phyloP scores from a whole-genome alignment of 2,329 filamentous ascomycete genomes.

The Bipolaris victoriae region DNA sequence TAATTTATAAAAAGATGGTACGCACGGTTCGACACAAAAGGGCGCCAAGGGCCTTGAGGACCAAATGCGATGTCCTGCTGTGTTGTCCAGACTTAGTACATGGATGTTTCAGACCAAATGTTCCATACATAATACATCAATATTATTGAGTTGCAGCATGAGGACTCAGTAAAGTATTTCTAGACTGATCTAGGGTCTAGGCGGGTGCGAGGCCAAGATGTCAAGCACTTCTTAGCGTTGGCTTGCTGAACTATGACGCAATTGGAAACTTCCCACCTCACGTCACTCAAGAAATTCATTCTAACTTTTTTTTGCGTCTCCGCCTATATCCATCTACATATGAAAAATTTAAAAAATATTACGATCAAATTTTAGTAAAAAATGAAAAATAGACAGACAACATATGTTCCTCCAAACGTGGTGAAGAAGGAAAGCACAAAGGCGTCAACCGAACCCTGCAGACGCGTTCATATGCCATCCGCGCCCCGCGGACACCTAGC shows the following conservation, averaged over 20 bases:
- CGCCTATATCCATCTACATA: background rate
- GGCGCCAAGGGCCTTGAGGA: background rate
- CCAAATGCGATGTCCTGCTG: background rate
- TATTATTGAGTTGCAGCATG: background rate
- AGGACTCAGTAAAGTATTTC: background rate
- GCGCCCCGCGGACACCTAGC: slow-evolving; percentile 22
- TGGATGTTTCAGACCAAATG: background rate
- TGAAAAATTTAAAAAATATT: background rate
- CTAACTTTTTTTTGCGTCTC: background rate
- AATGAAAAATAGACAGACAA: background rate
- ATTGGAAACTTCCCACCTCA: background rate
- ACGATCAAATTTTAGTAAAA: background rate
- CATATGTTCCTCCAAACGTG: background rate
- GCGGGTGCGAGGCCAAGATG: slow-evolving; percentile 4
- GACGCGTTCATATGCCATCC: background rate
- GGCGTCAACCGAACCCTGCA: background rate
- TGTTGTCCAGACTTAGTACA: too few species aligned
- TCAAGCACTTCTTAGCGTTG: slow-evolving; percentile 17
- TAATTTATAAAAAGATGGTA: too few species aligned
- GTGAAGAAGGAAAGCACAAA: background rate
- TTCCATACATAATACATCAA: background rate
- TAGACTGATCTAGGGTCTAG: background rate
- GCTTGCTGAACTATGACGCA: slow-evolving; percentile 7
- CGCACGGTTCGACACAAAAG: too few species aligned
- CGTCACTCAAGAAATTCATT: background rate